Evolutionary conservation across 2,329 filamentous ascomycete species (phyloP).

Genomic region (Hymenoscyphus linearis): DNA sequence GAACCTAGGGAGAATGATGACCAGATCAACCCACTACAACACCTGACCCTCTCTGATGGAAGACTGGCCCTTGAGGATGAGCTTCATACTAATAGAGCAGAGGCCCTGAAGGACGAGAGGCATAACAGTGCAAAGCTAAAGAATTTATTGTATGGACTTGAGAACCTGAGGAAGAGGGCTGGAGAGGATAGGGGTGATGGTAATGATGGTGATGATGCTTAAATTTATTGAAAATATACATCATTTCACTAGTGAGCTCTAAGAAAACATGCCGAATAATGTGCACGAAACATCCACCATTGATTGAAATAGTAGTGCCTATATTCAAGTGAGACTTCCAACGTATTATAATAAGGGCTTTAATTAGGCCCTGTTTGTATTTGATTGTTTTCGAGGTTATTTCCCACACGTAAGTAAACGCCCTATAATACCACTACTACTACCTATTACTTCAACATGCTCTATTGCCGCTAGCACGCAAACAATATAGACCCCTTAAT

Average conservation of each 20-base stretch:
- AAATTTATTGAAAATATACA: neutral
- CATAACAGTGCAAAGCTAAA: slow-evolving; percentile 29
- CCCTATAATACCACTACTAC: no score
- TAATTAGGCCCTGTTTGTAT: no score
- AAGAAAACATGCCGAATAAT: neutral
- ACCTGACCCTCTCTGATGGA: slow-evolving; percentile 11
- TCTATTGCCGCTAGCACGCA: no score
- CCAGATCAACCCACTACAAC: slow-evolving; percentile 13
- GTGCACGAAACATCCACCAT: neutral
- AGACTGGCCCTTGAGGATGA: slow-evolving; percentile 8
- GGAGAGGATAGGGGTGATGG: slow-evolving; percentile 22
- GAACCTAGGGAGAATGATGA: slow-evolving; percentile 21
- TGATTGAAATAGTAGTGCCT: neutral
- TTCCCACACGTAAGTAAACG: no score
- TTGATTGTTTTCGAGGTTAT: no score
- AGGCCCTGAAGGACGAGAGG: slow-evolving; percentile 28
- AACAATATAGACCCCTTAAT: no score
- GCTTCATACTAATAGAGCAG: slow-evolving; percentile 1
- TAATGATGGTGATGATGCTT: neutral
- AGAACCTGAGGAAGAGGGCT: slow-evolving; percentile 32
- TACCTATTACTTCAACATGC: no score
- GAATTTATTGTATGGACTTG: slow-evolving; percentile 35
- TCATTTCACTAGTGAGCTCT: neutral
- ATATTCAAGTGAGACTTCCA: no score
- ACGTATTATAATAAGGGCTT: no score